phyloP scores from a whole-genome alignment of 75 land plant genomes.

The Picea sitchensis region DNA sequence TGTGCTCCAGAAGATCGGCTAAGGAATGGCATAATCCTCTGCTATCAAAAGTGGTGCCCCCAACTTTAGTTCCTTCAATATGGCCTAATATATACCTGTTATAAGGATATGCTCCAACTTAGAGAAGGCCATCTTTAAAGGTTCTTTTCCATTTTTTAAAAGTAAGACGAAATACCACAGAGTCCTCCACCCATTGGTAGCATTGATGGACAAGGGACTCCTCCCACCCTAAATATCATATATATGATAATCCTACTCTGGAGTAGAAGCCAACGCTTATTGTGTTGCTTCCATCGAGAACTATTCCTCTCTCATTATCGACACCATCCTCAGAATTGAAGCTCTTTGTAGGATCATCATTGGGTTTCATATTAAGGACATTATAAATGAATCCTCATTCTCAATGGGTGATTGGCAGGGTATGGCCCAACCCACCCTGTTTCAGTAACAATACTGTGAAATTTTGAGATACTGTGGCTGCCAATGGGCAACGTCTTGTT shows the following conservation, averaged over 20 bases:
- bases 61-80: constrained; percentile 67
- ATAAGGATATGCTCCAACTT: constrained; percentile 61
- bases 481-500: constrained; percentile 15
- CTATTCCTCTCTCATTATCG: constrained; percentile 57
- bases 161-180: constrained; percentile 27
- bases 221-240: constrained; percentile 46
- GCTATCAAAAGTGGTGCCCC: constrained; percentile 72
- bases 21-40: constrained; percentile 61
- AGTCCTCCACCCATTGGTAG: constrained; percentile 65
- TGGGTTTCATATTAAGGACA: constrained; percentile 13
- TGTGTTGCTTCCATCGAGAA: constrained; percentile 74
- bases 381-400: constrained; percentile 53
- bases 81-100: constrained; percentile 69
- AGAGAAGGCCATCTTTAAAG: constrained; percentile 60
- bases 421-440: constrained; percentile 53
- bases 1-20: constrained; percentile 64
- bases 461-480: constrained; percentile 56
- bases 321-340: constrained; percentile 1
- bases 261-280: constrained; percentile 85
- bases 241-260: constrained; percentile 50
- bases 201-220: constrained; percentile 60
- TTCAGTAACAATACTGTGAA: constrained; percentile 63
- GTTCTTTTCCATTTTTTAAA: neutral
- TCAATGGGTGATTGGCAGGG: constrained; percentile 29
- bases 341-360: too few species aligned